These are phyloP conservation scores for Pholiota conissans DNA, from an alignment of 768 basidiomycete genomes.

Conservation along the genomic window DNA sequence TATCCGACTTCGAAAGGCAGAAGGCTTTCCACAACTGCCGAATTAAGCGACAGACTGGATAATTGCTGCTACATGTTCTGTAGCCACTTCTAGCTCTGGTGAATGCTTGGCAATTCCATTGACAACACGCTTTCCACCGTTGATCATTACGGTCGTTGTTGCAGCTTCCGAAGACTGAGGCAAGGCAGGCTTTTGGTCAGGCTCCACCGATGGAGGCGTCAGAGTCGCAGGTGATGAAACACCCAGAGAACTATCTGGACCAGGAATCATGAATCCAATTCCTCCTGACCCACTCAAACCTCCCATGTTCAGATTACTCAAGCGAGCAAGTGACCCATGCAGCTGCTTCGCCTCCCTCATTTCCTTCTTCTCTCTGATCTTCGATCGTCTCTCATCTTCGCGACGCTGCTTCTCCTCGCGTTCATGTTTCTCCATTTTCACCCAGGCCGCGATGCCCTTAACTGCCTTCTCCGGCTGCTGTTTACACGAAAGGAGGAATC, in stretches of 20 bases:
- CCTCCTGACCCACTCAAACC: background rate
- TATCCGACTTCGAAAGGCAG: too few relatives aligned
- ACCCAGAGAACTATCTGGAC: too few relatives aligned
- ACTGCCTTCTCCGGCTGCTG: constrained; percentile 37
- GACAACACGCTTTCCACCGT: too few relatives aligned
- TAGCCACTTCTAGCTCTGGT: too few relatives aligned
- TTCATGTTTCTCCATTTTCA: constrained; percentile 35
- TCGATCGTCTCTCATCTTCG: constrained; percentile 28
- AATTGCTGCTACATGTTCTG: too few relatives aligned
- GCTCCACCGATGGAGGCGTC: too few relatives aligned
- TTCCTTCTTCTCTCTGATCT: constrained; percentile 19
- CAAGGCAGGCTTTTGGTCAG: too few relatives aligned
- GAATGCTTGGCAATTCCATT: too few relatives aligned
- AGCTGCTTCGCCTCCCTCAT: constrained; percentile 23
- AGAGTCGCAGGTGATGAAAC: too few relatives aligned
- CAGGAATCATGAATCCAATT: too few relatives aligned
- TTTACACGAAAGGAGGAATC: constrained; percentile 51
- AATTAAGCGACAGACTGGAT: too few relatives aligned
- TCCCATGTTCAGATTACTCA: constrained; percentile 15
- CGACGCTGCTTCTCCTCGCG: constrained; percentile 30
- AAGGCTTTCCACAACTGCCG: too few relatives aligned
- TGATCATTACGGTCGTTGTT: background rate
- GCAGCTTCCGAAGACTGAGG: background rate
- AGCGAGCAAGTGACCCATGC: constrained; percentile 22
- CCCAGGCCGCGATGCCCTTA: constrained; percentile 39